These are phyloP conservation scores for Cutaneotrichosporon cyanovorans DNA, from an alignment of 1,284 basidiomycete genomes.

Conservation along the genomic window DNA sequence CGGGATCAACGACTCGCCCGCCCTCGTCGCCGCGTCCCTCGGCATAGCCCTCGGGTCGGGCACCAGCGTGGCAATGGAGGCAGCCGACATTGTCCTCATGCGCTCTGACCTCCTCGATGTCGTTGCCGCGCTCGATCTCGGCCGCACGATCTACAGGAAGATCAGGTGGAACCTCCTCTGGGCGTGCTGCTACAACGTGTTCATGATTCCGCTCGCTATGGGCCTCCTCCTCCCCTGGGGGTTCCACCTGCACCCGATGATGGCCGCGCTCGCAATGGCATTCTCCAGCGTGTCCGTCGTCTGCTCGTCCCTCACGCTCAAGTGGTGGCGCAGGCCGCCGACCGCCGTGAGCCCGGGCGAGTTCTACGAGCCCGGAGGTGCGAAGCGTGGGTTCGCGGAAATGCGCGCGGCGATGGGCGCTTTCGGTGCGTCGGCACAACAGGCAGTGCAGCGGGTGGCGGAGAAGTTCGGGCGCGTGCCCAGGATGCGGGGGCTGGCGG, in stretches of 20 bases:
- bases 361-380: slow-evolving; percentile 36
- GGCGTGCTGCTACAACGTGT: slow-evolving; percentile 87
- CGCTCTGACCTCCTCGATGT: slow-evolving; percentile 92
- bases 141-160: slow-evolving; percentile 77
- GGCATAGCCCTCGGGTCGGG: slow-evolving; percentile 94
- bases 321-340: slow-evolving; percentile 70
- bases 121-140: slow-evolving; percentile 87
- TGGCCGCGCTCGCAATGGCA: slow-evolving; percentile 96
- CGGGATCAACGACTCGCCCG: slow-evolving; percentile 97
- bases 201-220: slow-evolving; percentile 98
- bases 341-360: slow-evolving; percentile 63
- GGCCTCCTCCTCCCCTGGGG: slow-evolving; percentile 89
- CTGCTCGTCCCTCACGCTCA: slow-evolving; percentile 74
- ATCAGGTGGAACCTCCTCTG: slow-evolving; percentile 79
- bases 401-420: slow-evolving; percentile 12
- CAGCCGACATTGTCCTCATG: slow-evolving; percentile 96
- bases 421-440: not conserved
- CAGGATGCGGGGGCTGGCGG: slow-evolving; percentile 15
- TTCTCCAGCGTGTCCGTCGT: slow-evolving; percentile 96
- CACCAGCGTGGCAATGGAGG: slow-evolving; percentile 94
- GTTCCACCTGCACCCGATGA: slow-evolving; percentile 92
- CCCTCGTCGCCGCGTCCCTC: slow-evolving; percentile 86
- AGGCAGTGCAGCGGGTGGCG: slow-evolving; percentile 8
- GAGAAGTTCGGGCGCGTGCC: slow-evolving; percentile 11
- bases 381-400: slow-evolving; percentile 25